Evolutionary conservation across 257 asterid genomes (phyloP), one percentile per base, ranked within the genome.

Genomic region (Nicotiana tomentosiformis): DNA sequence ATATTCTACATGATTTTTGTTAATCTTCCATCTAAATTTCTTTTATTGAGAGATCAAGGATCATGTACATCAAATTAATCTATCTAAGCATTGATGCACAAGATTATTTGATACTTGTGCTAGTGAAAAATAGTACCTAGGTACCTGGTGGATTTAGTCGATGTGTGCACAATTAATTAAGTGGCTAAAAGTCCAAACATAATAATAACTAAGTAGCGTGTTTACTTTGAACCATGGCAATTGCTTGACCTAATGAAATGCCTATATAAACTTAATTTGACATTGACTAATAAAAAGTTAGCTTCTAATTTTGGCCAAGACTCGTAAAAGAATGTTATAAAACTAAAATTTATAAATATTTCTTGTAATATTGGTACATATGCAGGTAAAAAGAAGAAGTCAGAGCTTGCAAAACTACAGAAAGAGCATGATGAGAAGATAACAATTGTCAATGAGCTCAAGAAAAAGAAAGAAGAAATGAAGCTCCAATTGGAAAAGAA

Each of bases 391-490:
- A 51, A 55, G 5, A 10, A 66, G 62, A 46, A 46, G 15, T 74
- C 82, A 33, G 61, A 83, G 51, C 26, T 83, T 57, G 82, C 67
- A 30, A 74, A 33, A 26, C 46, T 64, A 10, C 85, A 83, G 20
- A 33, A 53, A 46, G 56, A 61, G 35, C 70, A 76, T 23, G 82
- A 61, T 29, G 77, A 76, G 30, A 83, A 53, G 6, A 20, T 62
- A 9, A 43, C 1, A 7, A 5, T 14, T 5, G 77, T 83, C 23
- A n/a, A 83, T 14, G 82, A 51, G 68, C 82, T 77, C 3, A 65
- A 77, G 66, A 77, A 35, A 53, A 64, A 77, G 32, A 83, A 68
- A 53, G 69, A 77, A 43, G 82, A 32, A 77, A 32, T 83, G 78
- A 83, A 77, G 69, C 20, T 37, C 33, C 82, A 51, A 49, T 16